Conservation (phyloP, 352 stramenopile genomes). For the Phytophthora sansomeana region DNA sequence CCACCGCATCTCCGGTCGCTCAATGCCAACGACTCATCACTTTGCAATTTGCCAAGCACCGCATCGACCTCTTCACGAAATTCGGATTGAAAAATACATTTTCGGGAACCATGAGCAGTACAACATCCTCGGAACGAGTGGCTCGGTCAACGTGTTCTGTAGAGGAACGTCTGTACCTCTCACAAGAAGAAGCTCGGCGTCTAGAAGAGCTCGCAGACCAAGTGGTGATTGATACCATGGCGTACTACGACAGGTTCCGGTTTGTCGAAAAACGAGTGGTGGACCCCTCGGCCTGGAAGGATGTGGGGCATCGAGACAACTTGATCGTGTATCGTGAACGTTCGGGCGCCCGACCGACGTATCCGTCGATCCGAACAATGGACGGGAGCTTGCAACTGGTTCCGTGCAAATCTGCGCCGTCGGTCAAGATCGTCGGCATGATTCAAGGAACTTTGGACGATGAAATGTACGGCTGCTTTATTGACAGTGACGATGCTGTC, state of each 20-base stretch:
- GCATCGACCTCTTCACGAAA: constrained; percentile 1
- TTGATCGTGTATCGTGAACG: constrained; percentile 56
- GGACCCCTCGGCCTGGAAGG: constrained; percentile 49
- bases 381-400: constrained; percentile 38
- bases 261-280: constrained; percentile 46
- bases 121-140: constrained; percentile 28
- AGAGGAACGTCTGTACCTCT: constrained; percentile 34
- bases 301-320: constrained; percentile 54
- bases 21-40: constrained; percentile 10
- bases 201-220: constrained; percentile 42
- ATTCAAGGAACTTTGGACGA: constrained; percentile 53
- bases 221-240: constrained; percentile 49
- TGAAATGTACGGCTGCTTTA: constrained; percentile 60
- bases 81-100: neutral
- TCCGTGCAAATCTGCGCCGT: constrained; percentile 40
- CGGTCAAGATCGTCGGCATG: constrained; percentile 45
- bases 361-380: constrained; percentile 43
- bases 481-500: constrained; percentile 51
- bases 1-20: neutral
- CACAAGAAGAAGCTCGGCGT: constrained; percentile 22
- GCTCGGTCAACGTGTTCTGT: constrained; percentile 16
- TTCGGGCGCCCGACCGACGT: constrained; percentile 31
- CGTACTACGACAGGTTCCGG: constrained; percentile 47
- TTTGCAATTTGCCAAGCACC: constrained; percentile 15
- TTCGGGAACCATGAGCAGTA: constrained; percentile 31